Conservation (phyloP, 306 rosid species). For the Heteromeles arbutifolia region DNA sequence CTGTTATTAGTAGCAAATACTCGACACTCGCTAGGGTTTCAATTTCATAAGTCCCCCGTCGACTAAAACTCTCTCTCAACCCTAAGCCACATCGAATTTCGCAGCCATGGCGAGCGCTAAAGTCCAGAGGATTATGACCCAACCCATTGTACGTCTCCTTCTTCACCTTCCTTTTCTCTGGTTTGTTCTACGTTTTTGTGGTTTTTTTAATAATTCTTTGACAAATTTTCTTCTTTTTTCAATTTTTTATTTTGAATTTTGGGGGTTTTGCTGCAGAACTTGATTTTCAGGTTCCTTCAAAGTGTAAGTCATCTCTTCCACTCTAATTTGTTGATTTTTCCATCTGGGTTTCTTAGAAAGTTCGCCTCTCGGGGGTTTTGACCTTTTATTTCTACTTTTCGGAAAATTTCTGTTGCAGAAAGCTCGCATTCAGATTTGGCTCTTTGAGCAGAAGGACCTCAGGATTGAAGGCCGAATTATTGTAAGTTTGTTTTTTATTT, state of each 20-base stretch:
- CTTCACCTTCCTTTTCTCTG: not conserved
- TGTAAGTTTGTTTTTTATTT: conserved; percentile 29
- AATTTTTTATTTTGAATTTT: not conserved
- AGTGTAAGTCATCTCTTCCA: conserved; percentile 43
- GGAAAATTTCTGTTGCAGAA: conserved; percentile 33
- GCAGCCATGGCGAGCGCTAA: conserved; percentile 88
- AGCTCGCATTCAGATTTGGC: conserved; percentile 90
- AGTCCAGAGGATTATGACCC: conserved; percentile 97
- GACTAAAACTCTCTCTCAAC: not conserved
- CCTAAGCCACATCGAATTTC: not conserved
- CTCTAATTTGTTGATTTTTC: not conserved
- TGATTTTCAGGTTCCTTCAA: conserved; percentile 89
- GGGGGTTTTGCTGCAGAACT: conserved; percentile 38
- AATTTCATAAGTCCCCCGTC: not conserved
- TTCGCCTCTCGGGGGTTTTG: not conserved
- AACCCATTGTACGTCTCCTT: conserved; percentile 54
- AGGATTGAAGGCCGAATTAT: conserved; percentile 85
- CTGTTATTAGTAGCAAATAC: not conserved
- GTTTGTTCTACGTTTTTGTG: not conserved
- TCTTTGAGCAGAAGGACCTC: conserved; percentile 72
- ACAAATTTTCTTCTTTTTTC: not conserved
- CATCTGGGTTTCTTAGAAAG: not conserved
- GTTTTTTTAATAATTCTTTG: not conserved
- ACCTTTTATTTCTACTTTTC: not conserved
- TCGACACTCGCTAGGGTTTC: not conserved